Base-by-base conservation (phyloP, 208 protist genomes). In the Vickermania ingenoplastis region DNA sequence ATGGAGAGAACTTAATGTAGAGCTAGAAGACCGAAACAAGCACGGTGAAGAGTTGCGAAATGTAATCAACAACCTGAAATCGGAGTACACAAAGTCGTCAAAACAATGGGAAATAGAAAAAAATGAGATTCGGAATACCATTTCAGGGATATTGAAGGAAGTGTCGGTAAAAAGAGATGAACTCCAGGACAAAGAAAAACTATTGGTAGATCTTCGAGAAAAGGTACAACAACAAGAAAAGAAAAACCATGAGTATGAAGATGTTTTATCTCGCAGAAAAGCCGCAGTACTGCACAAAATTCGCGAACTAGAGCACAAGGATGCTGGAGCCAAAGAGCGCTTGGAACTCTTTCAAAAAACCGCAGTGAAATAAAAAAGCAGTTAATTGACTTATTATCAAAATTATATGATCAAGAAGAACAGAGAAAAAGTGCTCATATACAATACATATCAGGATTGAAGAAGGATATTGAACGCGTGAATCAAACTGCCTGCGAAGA, bases 61-160 rank as follows among this genome's bases (percentile, higher is more conserved):
- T 14, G 51, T 66, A 1, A 48, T 90, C 5, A 58, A 81, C 36
- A 71, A 74, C 52, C 56, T 83, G 7, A 77, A 93, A 24, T 53
- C 53, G 1, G 71, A 83, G 64, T 70, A 82, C 53, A 63, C 68
- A 11, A 81, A 72, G 31, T 70, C 71, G 23, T 62, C 73, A 23
- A 77, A 89, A 57, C 60, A 89, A 65, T 94, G 87, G 83, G 77
- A 89, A 21, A 36, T 89, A 0, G 81, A 94, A 60, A 94, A 91
- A 73, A 79, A 85, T 23, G 79, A 63, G 21, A 83, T 89, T 41
- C 53, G 70, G 26, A 86, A 71, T 59, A 89, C 83, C 5, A 88
- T 86, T 65, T 79, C 57, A 51, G 79, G 73, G 27, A 79, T 91
- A 25, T 53, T 78, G 23, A 68, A 63, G 14, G 69, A 94, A 59